Evolutionary conservation across 495 filamentous ascomycete genomes (phyloP).

Genomic region (Pseudevernia furfuracea): DNA sequence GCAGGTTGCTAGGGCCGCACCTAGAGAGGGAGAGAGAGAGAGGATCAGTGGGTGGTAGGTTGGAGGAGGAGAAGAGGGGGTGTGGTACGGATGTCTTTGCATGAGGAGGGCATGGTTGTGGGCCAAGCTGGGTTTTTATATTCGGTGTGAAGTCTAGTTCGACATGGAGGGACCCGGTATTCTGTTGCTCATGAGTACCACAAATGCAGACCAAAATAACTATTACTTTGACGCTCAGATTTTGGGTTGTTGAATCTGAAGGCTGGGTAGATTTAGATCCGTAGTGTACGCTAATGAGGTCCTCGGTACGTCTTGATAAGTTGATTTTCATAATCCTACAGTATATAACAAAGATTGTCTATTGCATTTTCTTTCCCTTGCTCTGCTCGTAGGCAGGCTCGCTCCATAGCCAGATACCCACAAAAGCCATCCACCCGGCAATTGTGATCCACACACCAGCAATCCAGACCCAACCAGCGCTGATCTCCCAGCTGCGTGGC

Average conservation of each 20-base stretch:
- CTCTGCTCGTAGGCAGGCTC: constrained; percentile 48
- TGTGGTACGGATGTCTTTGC: constrained; percentile 84
- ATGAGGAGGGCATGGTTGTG: constrained; percentile 81
- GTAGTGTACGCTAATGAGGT: not conserved
- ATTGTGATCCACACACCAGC: constrained; percentile 78
- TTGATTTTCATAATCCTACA: constrained; percentile 65
- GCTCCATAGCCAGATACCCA: constrained; percentile 82
- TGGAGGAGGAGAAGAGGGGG: constrained; percentile 3
- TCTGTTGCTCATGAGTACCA: not conserved
- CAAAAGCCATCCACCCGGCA: constrained; percentile 75
- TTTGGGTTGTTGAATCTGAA: not conserved
- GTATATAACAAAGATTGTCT: constrained; percentile 62
- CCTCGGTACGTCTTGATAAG: not conserved
- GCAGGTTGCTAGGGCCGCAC: constrained; percentile 84
- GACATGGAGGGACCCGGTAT: not conserved
- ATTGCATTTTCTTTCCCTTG: constrained; percentile 30
- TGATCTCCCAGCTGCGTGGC: constrained; percentile 83
- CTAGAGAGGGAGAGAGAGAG: constrained; percentile 47
- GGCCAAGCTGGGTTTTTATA: not conserved
- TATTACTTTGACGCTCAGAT: not conserved
- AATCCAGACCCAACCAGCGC: constrained; percentile 92
- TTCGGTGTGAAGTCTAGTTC: not conserved
- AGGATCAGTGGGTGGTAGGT: constrained; percentile 13
- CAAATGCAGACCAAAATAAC: not conserved
- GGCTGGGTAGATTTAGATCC: not conserved